Conservation (phyloP, 495 filamentous ascomycete genomes). For the Collariella sp. region DNA sequence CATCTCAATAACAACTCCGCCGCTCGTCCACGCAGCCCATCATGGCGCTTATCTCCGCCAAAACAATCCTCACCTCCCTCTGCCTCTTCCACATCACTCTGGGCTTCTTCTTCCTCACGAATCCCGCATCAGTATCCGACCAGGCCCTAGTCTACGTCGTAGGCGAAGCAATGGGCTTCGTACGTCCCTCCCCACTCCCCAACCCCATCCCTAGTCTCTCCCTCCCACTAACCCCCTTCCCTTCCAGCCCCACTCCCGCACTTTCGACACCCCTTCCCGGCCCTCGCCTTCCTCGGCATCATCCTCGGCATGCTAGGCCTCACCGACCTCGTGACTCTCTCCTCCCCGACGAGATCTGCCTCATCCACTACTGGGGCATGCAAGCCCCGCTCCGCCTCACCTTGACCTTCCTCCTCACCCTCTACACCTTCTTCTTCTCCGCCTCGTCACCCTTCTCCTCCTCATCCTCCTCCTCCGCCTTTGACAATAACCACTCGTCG, state of each 20-base stretch:
- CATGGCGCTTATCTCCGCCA: slow-evolving; percentile 74
- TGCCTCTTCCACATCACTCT: slow-evolving; percentile 75
- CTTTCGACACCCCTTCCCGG: slow-evolving; percentile 53
- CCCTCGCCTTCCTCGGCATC: slow-evolving; percentile 63
- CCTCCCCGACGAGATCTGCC: slow-evolving; percentile 60
- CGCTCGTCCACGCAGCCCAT: slow-evolving; percentile 10
- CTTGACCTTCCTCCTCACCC: slow-evolving; percentile 51
- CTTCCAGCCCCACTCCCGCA: slow-evolving; percentile 38
- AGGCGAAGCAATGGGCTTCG: slow-evolving; percentile 72
- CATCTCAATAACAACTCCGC: not conserved
- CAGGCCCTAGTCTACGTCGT: slow-evolving; percentile 76
- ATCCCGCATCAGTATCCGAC: slow-evolving; percentile 59
- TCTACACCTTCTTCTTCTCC: slow-evolving; percentile 37
- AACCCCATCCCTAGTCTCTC: not conserved
- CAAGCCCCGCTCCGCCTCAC: slow-evolving; percentile 62
- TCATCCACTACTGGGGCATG: slow-evolving; percentile 55
- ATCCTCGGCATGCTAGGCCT: slow-evolving; percentile 59
- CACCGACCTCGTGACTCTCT: slow-evolving; percentile 64
- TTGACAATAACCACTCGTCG: not conserved
- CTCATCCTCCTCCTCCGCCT: not conserved
- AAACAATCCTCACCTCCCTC: slow-evolving; percentile 66
- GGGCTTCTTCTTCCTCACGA: slow-evolving; percentile 71
- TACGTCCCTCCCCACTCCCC: slow-evolving; percentile 30
- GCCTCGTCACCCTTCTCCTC: slow-evolving; percentile 33
- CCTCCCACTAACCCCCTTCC: not conserved